A percentile compares a stretch with the other conserved stretches of the same genome.
These are phyloP conservation scores for Agrocybe chaxingu DNA, from an alignment of 768 basidiomycete species.

Conservation along the genomic window DNA sequence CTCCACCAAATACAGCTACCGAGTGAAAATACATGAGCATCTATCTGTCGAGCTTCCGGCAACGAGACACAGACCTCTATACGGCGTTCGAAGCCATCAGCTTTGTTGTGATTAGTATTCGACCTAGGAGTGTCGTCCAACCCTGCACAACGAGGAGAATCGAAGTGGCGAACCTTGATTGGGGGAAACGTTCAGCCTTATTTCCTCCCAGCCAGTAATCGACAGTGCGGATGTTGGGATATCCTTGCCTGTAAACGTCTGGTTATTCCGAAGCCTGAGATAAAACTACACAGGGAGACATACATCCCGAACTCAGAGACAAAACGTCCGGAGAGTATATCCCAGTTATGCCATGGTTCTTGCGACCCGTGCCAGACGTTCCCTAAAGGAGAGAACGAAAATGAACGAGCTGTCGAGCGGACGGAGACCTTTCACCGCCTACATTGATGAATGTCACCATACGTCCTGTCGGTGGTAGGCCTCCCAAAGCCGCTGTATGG, in stretches of 20 bases:
- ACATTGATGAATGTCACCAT: constrained; percentile 95
- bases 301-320: constrained; percentile 95
- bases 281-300: neutral
- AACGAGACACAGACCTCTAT: constrained; percentile 53
- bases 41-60: neutral
- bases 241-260: constrained; percentile 64
- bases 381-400: constrained; percentile 39
- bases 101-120: constrained; percentile 88
- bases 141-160: neutral
- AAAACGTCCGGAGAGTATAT: constrained; percentile 84
- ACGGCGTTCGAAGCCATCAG: constrained; percentile 80
- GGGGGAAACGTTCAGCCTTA: constrained; percentile 74
- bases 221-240: constrained; percentile 84
- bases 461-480: constrained; percentile 63
- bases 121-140: constrained; percentile 32
- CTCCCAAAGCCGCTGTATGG: constrained; percentile 85
- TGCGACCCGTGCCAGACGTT: constrained; percentile 95
- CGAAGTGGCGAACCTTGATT: constrained; percentile 62
- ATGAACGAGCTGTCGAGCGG: neutral
- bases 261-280: neutral
- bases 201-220: constrained; percentile 87
- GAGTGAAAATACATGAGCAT: neutral
- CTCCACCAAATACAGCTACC: constrained; percentile 84
- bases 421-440: constrained; percentile 12
- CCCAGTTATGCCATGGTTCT: constrained; percentile 94